Evolutionary conservation across 495 filamentous ascomycete species (phyloP), one percentile per base, ranked within the genome.

Genomic region (Penicillium cataractarum): DNA sequence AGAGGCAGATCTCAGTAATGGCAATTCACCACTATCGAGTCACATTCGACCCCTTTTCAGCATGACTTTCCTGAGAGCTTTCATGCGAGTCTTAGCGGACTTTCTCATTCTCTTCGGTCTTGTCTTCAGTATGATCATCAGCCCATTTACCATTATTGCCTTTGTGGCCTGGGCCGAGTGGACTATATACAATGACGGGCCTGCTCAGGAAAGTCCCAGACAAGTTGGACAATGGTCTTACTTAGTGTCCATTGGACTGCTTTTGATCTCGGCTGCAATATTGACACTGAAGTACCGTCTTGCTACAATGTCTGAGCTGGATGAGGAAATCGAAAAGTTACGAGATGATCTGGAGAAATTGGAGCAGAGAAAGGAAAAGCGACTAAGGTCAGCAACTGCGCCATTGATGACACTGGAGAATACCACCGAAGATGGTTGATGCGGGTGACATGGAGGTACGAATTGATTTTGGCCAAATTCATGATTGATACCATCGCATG

Each of bases 141-240:
- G 74, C n/a, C 73, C 73, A 0, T 58, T 77, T 0, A 75, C 74
- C 0, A 70, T 70, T 2, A 61, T 75, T 13, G 74, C 71, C 0
- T 77, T 77, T 50, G 69, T 77, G 6, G 60, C 55, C 6, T 77
- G 73, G 73, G 69, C 72, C 10, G 74, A 77, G 52, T 74, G 67
- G 57, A 72, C 65, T 44, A 74, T 77, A 9, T 56, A 62, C 27
- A 68, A 75, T 22, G 74, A 77, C 46, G 73, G 74, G 0, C 74
- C 74, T 0, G 62, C 64, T 6, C 67, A 71, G 46, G 73, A 75
- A 53, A 65, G 58, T 35, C 71, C 71, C 3, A 65, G 67, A 10
- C 73, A 77, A 46, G 74, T 77, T 13, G 74, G 74, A 3, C 74
- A 77, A 44, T 77, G 74, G 74, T 58, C 67, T 2, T 72, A 69